These are phyloP conservation scores for Plasmodium coatneyi DNA, from an alignment of 169 alveolate genomes.

Conservation along the genomic window DNA sequence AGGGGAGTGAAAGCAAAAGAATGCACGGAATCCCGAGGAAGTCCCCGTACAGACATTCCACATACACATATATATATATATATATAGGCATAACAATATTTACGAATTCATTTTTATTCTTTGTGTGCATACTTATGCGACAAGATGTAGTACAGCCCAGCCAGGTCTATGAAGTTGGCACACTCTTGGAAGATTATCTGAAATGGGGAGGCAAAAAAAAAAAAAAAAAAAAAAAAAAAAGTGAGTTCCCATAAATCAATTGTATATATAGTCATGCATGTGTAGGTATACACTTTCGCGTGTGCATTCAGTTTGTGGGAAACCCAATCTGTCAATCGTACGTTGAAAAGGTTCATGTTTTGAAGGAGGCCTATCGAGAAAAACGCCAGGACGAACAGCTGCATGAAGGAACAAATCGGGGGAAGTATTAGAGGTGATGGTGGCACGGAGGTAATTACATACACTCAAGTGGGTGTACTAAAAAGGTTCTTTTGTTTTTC, in stretches of 20 bases:
- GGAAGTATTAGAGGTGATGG: background rate
- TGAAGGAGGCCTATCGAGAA: constrained; percentile 61
- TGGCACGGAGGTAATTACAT: background rate
- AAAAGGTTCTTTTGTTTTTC: background rate
- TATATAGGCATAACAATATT: background rate
- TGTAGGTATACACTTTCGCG: background rate
- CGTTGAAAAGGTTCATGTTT: constrained; percentile 57
- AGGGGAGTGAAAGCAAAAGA: background rate
- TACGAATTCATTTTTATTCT: background rate
- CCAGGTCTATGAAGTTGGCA: constrained; percentile 38
- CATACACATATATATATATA: background rate
- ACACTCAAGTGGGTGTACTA: background rate
- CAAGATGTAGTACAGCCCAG: constrained; percentile 52
- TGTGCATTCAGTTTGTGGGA: background rate
- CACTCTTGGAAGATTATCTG: constrained; percentile 58
- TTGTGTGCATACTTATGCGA: constrained; percentile 26
- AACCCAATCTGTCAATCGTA: background rate
- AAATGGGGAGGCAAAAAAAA: background rate
- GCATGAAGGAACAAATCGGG: background rate
- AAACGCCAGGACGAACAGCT: constrained; percentile 46
- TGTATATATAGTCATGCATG: background rate
- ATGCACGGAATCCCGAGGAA: background rate
- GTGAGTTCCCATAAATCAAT: background rate
- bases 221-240: background rate
- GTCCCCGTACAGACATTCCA: background rate